Evolutionary conservation across 192 early-diverging fungal species (phyloP).

Genomic region (Rhizophlyctis rosea): DNA sequence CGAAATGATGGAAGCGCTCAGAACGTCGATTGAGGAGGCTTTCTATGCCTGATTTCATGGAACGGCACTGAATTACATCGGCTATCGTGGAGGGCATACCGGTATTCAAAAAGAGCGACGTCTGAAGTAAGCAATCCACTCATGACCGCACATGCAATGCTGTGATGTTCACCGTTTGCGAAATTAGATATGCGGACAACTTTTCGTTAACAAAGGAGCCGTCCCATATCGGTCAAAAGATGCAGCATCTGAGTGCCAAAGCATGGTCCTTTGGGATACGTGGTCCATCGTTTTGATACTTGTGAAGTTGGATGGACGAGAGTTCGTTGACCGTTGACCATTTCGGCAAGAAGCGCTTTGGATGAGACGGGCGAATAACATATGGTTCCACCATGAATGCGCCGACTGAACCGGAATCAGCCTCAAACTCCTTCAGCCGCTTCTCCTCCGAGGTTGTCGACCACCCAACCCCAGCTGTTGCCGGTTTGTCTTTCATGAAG

Average conservation of each 20-base stretch:
- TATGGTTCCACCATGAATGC: no score
- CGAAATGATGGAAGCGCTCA: slow-evolving; percentile 94
- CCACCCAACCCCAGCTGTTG: no score
- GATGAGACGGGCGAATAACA: no score
- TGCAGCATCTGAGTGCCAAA: slow-evolving; percentile 86
- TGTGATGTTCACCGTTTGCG: background rate
- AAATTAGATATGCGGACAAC: slow-evolving; percentile 70
- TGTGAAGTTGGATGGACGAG: slow-evolving; percentile 82
- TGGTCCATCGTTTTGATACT: slow-evolving; percentile 95
- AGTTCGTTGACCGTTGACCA: slow-evolving; percentile 98
- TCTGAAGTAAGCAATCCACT: slow-evolving; percentile 55
- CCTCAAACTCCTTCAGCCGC: no score
- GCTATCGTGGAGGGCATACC: slow-evolving; percentile 82
- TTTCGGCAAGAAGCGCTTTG: slow-evolving; percentile 98
- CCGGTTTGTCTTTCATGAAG: no score
- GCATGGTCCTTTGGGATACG: slow-evolving; percentile 98
- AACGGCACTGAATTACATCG: slow-evolving; percentile 90
- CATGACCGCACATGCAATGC: background rate
- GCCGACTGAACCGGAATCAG: no score
- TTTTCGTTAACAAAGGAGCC: slow-evolving; percentile 96
- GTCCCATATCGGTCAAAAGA: slow-evolving; percentile 88
- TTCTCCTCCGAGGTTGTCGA: no score
- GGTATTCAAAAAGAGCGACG: slow-evolving; percentile 87
- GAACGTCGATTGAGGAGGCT: slow-evolving; percentile 96
- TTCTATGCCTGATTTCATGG: slow-evolving; percentile 97